Base-by-base conservation (phyloP, 2,329 filamentous ascomycete genomes). In the Arthroderma sp. region DNA sequence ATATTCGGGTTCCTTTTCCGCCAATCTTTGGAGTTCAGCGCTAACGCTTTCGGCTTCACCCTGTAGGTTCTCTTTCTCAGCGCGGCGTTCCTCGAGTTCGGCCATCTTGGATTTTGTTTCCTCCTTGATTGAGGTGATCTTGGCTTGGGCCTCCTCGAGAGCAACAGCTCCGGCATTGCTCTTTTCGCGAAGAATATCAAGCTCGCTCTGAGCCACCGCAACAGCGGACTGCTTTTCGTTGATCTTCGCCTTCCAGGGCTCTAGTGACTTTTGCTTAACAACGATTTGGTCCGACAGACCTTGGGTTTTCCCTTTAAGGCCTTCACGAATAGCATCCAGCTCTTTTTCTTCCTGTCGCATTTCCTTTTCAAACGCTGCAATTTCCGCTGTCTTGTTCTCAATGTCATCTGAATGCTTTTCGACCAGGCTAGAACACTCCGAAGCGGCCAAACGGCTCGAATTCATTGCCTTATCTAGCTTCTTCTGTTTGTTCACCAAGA, bases 201-300 rank as follows among this genome's bases (percentile, higher is more conserved):
- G 77, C 63, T 98, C 89, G 62, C 87, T 94, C 61, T 94, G 85
- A 1, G 91, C 87, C 7, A 98, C 88, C 3, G 89, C 89, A 53
- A 95, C 93, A 3, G 84, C 80, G 0, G 88, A 95, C 58, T 91
- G 83, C 63, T 94, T 96, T 59, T 94, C 83, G 62, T 91, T 95
- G 68, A 98, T 89, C 66, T 91, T 96, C 53, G 87, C 87, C 54
- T 83, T 88, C 91, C 91, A 98, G 0, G 91, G 91, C 65, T 96
- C 89, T 7, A 98, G 72, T 1, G 86, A 82, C 65, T 93, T 95
- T 58, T 98, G 91, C 66, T 94, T 95, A 4, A 73, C 74, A 0
- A 87, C 80, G 54, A 98, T 96, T 58, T 95, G 75, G 54, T 98
- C 87, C 0, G 89, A 96, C 50, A 95, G 83, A 5, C 79, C 83